phyloP scores from a whole-genome alignment of 768 basidiomycete genomes.

The Kwoniella mangroviensis region DNA sequence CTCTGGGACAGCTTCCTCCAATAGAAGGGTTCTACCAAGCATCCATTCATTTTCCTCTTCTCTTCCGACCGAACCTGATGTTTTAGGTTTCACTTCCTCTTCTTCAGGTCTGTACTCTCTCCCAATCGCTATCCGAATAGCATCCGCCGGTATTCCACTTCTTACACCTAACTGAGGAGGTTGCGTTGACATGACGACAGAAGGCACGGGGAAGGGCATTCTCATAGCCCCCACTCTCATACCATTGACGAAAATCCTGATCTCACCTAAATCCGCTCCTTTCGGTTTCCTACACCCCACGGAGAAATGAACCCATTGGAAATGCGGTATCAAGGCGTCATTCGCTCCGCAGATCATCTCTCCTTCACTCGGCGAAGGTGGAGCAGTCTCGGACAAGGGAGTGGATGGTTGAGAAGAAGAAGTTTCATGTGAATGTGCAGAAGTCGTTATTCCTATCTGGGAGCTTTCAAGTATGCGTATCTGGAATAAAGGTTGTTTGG shows the following conservation, averaged over 20 bases:
- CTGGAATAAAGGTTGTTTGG: constrained; percentile 41
- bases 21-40: constrained; percentile 43
- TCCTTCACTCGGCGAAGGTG: constrained; percentile 17
- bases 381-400: constrained; percentile 12
- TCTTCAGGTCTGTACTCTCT: constrained; percentile 19
- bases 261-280: constrained; percentile 34
- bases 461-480: constrained; percentile 55
- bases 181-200: constrained; percentile 3
- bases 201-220: constrained; percentile 38
- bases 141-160: constrained; percentile 26
- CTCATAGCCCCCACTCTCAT: constrained; percentile 49
- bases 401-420: constrained; percentile 5
- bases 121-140: constrained; percentile 36
- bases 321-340: constrained; percentile 54
- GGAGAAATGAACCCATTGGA: constrained; percentile 54
- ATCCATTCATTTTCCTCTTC: constrained; percentile 54
- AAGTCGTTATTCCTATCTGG: constrained; percentile 46
- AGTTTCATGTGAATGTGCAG: constrained; percentile 20
- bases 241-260: constrained; percentile 52
- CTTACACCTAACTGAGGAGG: constrained; percentile 34
- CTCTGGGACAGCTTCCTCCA: constrained; percentile 53
- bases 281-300: constrained; percentile 46
- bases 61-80: constrained; percentile 20
- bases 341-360: constrained; percentile 48
- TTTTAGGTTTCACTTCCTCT: not conserved